A percentile compares a stretch with the other conserved stretches of the same genome.
phyloP scores from a whole-genome alignment of 208 protist species.

The Leishmania major region DNA sequence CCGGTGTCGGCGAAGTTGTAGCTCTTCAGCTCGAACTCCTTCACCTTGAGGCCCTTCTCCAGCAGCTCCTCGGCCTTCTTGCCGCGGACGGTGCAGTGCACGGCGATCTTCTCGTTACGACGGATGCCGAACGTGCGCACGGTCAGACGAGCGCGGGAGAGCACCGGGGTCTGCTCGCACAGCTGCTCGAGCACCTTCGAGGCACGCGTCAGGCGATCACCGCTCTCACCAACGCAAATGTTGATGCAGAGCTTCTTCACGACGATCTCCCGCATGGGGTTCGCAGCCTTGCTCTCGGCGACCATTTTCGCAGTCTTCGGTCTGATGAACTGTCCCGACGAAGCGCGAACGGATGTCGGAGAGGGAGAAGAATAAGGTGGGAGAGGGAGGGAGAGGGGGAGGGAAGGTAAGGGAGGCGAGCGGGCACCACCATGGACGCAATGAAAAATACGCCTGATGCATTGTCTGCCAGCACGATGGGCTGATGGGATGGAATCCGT shows the following conservation, averaged over 20 bases:
- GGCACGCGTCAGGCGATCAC: constrained; percentile 98
- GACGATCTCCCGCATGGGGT: constrained; percentile 97
- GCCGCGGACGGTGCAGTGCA: constrained; percentile 99
- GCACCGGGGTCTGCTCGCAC: constrained; percentile 98
- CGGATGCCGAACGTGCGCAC: constrained; percentile 99
- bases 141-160: constrained; percentile 98
- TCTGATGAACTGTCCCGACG: constrained; percentile 30
- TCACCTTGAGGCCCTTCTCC: constrained; percentile 98
- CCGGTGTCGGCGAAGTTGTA: constrained; percentile 97
- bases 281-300: constrained; percentile 88
- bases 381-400: neutral
- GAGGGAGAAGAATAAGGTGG: constrained; percentile 5
- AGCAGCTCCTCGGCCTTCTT: constrained; percentile 99
- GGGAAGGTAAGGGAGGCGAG: neutral
- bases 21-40: constrained; percentile 99
- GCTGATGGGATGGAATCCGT: neutral
- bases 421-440: neutral
- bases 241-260: constrained; percentile 99
- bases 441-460: neutral
- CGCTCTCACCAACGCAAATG: constrained; percentile 99
- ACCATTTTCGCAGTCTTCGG: constrained; percentile 51
- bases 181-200: constrained; percentile 99
- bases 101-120: constrained; percentile 99
- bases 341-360: neutral
- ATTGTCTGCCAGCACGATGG: neutral